phyloP scores from a whole-genome alignment of 2,329 filamentous ascomycete genomes.

The Hypoxylon sp. region DNA sequence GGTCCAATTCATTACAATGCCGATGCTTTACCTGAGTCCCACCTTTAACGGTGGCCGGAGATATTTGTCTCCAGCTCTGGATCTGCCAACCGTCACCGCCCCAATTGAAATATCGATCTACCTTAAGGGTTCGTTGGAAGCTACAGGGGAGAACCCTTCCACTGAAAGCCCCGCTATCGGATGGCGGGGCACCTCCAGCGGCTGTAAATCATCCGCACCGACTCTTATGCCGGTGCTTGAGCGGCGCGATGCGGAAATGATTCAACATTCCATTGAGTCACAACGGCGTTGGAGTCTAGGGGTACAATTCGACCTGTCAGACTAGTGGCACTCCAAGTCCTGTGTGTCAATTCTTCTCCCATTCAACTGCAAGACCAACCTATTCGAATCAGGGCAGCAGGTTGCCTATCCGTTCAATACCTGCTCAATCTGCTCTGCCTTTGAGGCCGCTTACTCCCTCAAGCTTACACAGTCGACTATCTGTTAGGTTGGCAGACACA shows the following conservation, averaged over 20 bases:
- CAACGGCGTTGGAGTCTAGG: not conserved
- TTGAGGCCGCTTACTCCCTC: not conserved
- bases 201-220: slow-evolving; percentile 24
- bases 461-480: not conserved
- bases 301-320: slow-evolving; percentile 3
- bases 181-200: slow-evolving; percentile 40
- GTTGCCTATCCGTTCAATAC: not conserved
- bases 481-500: slow-evolving; percentile 22
- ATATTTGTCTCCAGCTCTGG: slow-evolving; percentile 20
- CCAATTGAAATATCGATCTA: slow-evolving; percentile 13
- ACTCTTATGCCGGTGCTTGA: slow-evolving; percentile 10
- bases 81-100: slow-evolving; percentile 46
- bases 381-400: slow-evolving; percentile 1
- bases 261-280: slow-evolving; percentile 21
- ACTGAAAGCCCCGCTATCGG: slow-evolving; percentile 18
- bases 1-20: slow-evolving; percentile 37
- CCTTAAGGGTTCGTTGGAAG: not conserved
- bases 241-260: not conserved
- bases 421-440: not conserved
- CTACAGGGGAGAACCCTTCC: slow-evolving; percentile 10
- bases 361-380: not conserved
- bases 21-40: too few relatives aligned
- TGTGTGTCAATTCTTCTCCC: not conserved
- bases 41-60: slow-evolving; percentile 14
- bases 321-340: not conserved